phyloP scores from a whole-genome alignment of 176 grass and related monocot species.

The Cenchrus americanus region DNA sequence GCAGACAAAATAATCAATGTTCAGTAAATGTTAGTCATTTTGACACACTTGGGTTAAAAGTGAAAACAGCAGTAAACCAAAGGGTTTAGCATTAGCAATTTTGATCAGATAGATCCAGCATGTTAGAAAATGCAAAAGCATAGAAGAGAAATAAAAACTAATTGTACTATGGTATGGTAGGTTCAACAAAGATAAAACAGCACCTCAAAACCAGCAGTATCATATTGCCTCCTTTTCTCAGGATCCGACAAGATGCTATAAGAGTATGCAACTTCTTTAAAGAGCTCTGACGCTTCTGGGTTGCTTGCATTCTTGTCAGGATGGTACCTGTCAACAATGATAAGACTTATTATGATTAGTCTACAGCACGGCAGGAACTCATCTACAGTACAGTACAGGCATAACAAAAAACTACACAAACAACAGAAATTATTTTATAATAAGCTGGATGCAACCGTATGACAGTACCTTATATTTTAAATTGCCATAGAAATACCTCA shows the following conservation, averaged over 20 bases:
- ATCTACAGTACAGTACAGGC: slow-evolving; percentile 17
- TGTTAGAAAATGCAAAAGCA: slow-evolving; percentile 30
- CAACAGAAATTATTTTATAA: slow-evolving; percentile 2
- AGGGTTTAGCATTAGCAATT: slow-evolving; percentile 18
- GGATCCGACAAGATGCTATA: slow-evolving; percentile 98
- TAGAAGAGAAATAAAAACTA: slow-evolving; percentile 10
- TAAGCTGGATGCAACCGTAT: background rate
- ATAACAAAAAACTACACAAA: background rate
- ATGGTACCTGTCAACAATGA: slow-evolving; percentile 71
- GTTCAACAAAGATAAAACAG: slow-evolving; percentile 20
- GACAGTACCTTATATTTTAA: background rate
- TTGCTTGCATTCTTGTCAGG: slow-evolving; percentile 97
- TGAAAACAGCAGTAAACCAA: slow-evolving; percentile 2
- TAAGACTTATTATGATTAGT: slow-evolving; percentile 32
- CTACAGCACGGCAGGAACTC: background rate
- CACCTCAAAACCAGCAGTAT: slow-evolving; percentile 98
- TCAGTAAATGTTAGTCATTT: slow-evolving; percentile 20
- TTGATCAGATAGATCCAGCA: slow-evolving; percentile 8
- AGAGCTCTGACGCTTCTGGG: slow-evolving; percentile 96
- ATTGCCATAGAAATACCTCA: background rate
- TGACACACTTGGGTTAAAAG: background rate
- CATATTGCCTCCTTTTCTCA: slow-evolving; percentile 97
- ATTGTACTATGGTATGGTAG: background rate
- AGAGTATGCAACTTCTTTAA: slow-evolving; percentile 99
- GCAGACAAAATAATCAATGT: background rate